These are phyloP conservation scores for Candida verbasci DNA, from an alignment of 805 yeast species.

Conservation along the genomic window DNA sequence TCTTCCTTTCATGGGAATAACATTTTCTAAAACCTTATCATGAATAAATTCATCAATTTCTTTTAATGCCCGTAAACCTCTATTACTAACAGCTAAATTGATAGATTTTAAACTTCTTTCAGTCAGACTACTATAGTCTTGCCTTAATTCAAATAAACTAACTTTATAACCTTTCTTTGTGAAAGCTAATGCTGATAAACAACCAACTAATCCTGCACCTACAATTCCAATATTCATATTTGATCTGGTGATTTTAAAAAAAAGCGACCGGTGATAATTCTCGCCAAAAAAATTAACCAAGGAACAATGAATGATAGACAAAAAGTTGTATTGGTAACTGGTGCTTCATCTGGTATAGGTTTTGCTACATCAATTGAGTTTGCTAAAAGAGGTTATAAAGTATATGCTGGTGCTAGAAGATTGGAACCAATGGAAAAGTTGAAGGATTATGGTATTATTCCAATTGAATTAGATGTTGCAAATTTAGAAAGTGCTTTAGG, in stretches of 20 bases:
- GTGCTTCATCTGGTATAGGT: slow-evolving; percentile 58
- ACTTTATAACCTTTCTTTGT: slow-evolving; percentile 70
- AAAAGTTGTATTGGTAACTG: slow-evolving; percentile 52
- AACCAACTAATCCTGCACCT: slow-evolving; percentile 91
- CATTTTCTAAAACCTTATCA: slow-evolving; percentile 47
- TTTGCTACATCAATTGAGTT: slow-evolving; percentile 45
- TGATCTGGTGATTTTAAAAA: background rate
- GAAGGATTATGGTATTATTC: slow-evolving; percentile 38
- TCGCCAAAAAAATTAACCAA: too few species aligned
- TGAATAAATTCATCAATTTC: slow-evolving; percentile 60
- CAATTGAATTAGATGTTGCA: slow-evolving; percentile 56
- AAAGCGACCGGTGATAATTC: too few species aligned
- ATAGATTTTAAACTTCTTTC: slow-evolving; percentile 58
- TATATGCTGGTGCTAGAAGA: slow-evolving; percentile 74
- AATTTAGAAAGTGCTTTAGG: slow-evolving; percentile 42
- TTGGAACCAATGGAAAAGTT: slow-evolving; percentile 55
- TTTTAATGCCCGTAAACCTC: slow-evolving; percentile 72
- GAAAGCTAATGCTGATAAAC: slow-evolving; percentile 78
- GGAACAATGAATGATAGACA: too few species aligned
- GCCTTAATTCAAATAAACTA: slow-evolving; percentile 63
- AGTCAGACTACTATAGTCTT: slow-evolving; percentile 50
- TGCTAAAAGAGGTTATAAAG: slow-evolving; percentile 49
- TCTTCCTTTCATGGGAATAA: slow-evolving; percentile 84
- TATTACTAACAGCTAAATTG: slow-evolving; percentile 80
- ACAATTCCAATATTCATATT: slow-evolving; percentile 48